phyloP scores from a whole-genome alignment of 129 eudicot genomes.

The Flaveria bidentis region DNA sequence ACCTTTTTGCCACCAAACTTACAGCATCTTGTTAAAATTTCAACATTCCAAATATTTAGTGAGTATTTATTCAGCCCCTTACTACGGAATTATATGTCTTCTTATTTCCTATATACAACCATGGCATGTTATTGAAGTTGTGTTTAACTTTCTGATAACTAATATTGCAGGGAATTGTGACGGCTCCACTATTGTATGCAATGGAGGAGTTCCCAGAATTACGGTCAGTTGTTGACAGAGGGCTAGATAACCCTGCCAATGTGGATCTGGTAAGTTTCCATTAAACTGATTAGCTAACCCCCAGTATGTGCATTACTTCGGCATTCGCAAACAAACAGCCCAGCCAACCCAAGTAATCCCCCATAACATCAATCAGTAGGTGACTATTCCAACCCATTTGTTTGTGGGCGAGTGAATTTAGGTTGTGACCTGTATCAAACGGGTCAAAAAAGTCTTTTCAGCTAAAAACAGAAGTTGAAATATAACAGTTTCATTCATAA shows the following conservation, averaged over 20 bases:
- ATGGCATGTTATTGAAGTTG: neutral
- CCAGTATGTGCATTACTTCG: neutral
- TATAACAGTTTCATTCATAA: neutral
- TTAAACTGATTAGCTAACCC: neutral
- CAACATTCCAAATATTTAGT: neutral
- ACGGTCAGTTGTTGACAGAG: slow-evolving; percentile 67
- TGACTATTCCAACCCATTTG: neutral
- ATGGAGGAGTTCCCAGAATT: slow-evolving; percentile 93
- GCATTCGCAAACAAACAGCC: too few species aligned
- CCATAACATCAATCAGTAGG: neutral
- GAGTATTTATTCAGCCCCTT: neutral
- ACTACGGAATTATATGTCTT: neutral
- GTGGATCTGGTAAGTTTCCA: slow-evolving; percentile 74
- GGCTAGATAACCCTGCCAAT: slow-evolving; percentile 69
- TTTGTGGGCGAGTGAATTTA: neutral
- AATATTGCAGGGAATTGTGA: slow-evolving; percentile 66
- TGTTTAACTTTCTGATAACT: slow-evolving; percentile 21
- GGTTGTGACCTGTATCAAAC: neutral
- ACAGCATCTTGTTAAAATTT: neutral
- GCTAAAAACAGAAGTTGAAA: neutral
- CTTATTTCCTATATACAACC: neutral
- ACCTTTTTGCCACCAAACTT: neutral
- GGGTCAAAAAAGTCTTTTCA: neutral
- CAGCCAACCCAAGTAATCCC: too few species aligned
- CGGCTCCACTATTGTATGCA: slow-evolving; percentile 89